phyloP scores from a whole-genome alignment of 345 rosid genomes.

The Lepidium aucheri region DNA sequence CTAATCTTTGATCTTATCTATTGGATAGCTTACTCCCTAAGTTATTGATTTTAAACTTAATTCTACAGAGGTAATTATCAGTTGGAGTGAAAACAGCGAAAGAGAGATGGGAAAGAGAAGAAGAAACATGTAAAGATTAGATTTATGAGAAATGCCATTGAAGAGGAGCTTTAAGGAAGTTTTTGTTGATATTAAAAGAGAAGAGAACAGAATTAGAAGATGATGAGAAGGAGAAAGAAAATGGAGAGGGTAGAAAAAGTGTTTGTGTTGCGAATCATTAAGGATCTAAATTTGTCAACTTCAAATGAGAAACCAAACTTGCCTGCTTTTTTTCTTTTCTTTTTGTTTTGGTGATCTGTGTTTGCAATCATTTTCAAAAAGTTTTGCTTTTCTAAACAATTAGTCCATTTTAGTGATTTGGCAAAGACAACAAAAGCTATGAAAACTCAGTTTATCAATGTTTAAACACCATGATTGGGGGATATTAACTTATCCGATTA shows the following conservation, averaged over 20 bases:
- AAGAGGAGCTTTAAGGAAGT: constrained; percentile 3
- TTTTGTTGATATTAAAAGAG: background rate
- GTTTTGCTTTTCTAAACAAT: background rate
- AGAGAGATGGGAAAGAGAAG: constrained; percentile 8
- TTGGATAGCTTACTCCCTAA: too few relatives aligned
- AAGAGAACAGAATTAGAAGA: background rate
- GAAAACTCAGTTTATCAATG: background rate
- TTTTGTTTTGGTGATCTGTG: background rate
- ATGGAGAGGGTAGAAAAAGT: constrained; percentile 6
- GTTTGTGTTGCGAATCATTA: constrained; percentile 15
- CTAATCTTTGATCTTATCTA: too few relatives aligned
- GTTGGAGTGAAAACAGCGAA: constrained; percentile 48
- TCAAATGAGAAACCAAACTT: constrained; percentile 16
- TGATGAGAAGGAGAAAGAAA: background rate
- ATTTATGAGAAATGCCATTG: constrained; percentile 17
- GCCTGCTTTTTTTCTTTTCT: background rate
- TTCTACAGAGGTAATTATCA: constrained; percentile 78
- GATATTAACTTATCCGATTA: background rate
- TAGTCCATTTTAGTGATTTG: background rate
- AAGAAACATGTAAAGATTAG: constrained; percentile 20
- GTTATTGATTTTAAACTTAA: too few relatives aligned
- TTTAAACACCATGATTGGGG: background rate
- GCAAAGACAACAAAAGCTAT: background rate
- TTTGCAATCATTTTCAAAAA: constrained; percentile 20
- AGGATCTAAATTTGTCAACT: constrained; percentile 9